A percentile compares a stretch with the other conserved stretches of the same genome.
Evolutionary conservation across 495 filamentous ascomycete genomes (phyloP).

Genomic region (Aspergillus bertholletiae): DNA sequence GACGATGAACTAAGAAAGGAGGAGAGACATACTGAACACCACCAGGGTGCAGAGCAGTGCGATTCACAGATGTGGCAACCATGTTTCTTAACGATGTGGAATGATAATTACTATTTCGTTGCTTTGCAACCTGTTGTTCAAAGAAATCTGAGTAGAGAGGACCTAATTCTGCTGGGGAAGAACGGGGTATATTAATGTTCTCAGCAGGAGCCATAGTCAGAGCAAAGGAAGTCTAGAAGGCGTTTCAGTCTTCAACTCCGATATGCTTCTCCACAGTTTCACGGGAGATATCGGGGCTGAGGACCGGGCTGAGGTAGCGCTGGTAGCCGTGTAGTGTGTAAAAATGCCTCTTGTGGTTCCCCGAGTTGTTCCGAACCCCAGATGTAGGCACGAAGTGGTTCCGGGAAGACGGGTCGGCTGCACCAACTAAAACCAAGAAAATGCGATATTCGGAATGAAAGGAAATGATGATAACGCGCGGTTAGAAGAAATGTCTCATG

Average conservation of each 20-base stretch:
- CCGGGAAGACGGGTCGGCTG: constrained; percentile 23
- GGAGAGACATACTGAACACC: constrained; percentile 76
- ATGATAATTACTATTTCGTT: constrained; percentile 62
- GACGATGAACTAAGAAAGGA: constrained; percentile 11
- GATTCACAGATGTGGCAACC: constrained; percentile 82
- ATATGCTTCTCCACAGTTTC: constrained; percentile 42
- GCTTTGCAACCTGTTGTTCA: constrained; percentile 57
- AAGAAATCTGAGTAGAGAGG: constrained; percentile 55
- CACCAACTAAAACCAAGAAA: constrained; percentile 21
- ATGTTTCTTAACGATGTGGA: constrained; percentile 54
- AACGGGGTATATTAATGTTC: constrained; percentile 46
- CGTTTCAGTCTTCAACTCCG: constrained; percentile 23
- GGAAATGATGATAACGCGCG: constrained; percentile 2
- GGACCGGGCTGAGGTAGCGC: constrained; percentile 36
- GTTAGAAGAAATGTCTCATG: constrained; percentile 15
- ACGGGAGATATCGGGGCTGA: constrained; percentile 43
- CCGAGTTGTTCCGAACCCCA: constrained; percentile 41
- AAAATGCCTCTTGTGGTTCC: constrained; percentile 26
- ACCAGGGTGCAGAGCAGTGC: constrained; percentile 82
- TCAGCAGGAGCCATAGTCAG: constrained; percentile 35
- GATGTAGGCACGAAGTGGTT: constrained; percentile 39
- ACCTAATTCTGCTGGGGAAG: constrained; percentile 44
- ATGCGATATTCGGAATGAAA: constrained; percentile 4
- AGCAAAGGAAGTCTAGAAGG: constrained; percentile 23
- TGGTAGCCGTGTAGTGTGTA: constrained; percentile 27